A percentile compares a stretch with the other conserved stretches of the same genome.
These are phyloP conservation scores for Talaromyces nanjingensis DNA, from an alignment of 495 filamentous ascomycete genomes.

Conservation along the genomic window DNA sequence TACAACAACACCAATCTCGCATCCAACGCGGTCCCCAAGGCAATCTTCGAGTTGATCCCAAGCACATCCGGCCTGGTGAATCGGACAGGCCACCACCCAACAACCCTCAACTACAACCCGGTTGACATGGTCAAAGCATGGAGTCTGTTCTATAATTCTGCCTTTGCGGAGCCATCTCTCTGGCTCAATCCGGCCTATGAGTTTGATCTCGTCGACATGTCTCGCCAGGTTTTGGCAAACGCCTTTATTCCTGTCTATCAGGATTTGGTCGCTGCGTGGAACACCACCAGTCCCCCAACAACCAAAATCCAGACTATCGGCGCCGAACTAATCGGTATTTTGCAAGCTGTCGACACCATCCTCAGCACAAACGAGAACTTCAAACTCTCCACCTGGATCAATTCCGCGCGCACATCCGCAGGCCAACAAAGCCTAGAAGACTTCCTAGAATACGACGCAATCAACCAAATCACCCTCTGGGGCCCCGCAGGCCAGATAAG, in stretches of 20 bases:
- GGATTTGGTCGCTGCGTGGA: conserved; percentile 29
- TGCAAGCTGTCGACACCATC: conserved; percentile 35
- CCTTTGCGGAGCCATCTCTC: conserved; percentile 24
- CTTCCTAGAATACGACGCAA: conserved; percentile 44
- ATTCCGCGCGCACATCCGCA: conserved; percentile 23
- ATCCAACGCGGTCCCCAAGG: conserved; percentile 35
- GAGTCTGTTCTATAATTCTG: conserved; percentile 32
- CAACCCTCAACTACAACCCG: conserved; percentile 38
- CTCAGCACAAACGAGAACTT: conserved; percentile 40
- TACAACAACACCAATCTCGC: conserved; percentile 48
- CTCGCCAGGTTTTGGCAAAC: conserved; percentile 44
- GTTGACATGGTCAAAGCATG: conserved; percentile 30
- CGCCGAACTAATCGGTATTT: conserved; percentile 22
- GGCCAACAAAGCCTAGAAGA: conserved; percentile 19
- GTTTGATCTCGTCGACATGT: conserved; percentile 46
- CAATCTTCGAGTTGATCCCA: conserved; percentile 40
- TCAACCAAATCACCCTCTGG: conserved; percentile 50
- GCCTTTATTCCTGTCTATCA: conserved; percentile 35
- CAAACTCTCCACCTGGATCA: conserved; percentile 36
- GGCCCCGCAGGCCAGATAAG: conserved; percentile 42
- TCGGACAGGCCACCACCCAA: conserved; percentile 32
- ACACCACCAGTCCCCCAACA: conserved; percentile 14
- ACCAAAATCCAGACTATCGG: conserved; percentile 17
- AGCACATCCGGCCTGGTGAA: conserved; percentile 30
- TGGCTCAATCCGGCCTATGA: conserved; percentile 40